Conservation (phyloP, 352 stramenopile species). For the Hyaloperonospora arabidopsidis region DNA sequence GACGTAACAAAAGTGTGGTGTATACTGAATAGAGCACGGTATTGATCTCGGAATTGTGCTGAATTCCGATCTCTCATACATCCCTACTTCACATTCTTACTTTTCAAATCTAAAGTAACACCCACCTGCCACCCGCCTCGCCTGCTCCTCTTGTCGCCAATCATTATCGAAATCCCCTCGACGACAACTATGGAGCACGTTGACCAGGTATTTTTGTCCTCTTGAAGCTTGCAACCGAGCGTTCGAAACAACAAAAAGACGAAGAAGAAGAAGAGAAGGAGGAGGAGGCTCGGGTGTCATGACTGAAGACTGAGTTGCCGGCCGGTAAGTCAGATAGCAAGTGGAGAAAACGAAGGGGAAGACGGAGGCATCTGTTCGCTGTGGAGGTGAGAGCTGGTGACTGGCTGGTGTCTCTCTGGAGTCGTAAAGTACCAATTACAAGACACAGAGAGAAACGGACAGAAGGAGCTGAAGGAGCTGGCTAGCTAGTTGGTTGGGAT, state of each 20-base stretch:
- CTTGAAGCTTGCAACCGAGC: neutral
- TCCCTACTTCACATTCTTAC: no score
- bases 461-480: slow-evolving; percentile 25
- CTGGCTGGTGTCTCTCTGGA: slow-evolving; percentile 8
- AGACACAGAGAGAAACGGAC: no score
- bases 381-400: slow-evolving; percentile 11
- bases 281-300: neutral
- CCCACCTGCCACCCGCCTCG: no score
- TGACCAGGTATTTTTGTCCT: slow-evolving; percentile 54
- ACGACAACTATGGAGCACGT: slow-evolving; percentile 73
- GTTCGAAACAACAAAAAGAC: no score
- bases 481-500: slow-evolving; percentile 38
- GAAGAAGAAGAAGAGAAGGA: neutral
- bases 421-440: neutral
- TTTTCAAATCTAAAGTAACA: no score
- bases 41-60: no score
- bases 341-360: neutral
- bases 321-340: slow-evolving; percentile 13
- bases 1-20: no score
- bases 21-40: no score
- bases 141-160: neutral
- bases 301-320: neutral
- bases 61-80: no score
- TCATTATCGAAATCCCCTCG: slow-evolving; percentile 34
- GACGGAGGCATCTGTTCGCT: slow-evolving; percentile 10